These are phyloP conservation scores for Rhypophila decipiens DNA, from an alignment of 495 filamentous ascomycete genomes.

Conservation along the genomic window DNA sequence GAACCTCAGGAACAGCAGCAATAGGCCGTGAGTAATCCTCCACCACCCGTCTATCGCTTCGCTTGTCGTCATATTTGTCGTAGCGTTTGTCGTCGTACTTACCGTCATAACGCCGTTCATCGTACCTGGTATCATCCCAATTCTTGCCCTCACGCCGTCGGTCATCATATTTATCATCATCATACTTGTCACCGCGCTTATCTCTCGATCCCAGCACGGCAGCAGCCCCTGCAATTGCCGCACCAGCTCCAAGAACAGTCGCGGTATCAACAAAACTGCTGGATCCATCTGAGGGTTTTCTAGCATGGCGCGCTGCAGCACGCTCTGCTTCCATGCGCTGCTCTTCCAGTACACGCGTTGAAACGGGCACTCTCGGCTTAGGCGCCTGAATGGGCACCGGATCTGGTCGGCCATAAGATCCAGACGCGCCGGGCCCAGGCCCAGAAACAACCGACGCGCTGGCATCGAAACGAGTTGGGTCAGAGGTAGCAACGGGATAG, in stretches of 20 bases:
- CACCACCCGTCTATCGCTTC: no score
- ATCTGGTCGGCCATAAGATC: constrained; percentile 19
- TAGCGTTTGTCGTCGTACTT: constrained; percentile 12
- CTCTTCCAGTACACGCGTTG: constrained; percentile 36
- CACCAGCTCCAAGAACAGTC: constrained; percentile 42
- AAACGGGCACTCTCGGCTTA: constrained; percentile 35
- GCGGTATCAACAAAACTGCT: constrained; percentile 9
- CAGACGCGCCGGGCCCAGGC: constrained; percentile 21
- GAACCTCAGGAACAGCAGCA: no score
- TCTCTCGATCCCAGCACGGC: constrained; percentile 34
- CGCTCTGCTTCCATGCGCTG: constrained; percentile 11
- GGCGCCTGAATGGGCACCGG: constrained; percentile 42
- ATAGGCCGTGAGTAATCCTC: no score
- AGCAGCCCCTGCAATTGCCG: constrained; percentile 38
- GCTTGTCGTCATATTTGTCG: constrained; percentile 15
- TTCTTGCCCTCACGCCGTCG: no score
- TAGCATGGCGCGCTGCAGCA: background rate
- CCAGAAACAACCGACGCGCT: constrained; percentile 41
- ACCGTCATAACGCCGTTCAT: constrained; percentile 11
- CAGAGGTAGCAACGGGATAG: constrained; percentile 53
- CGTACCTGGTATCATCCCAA: constrained; percentile 11
- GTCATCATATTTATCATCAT: constrained; percentile 10
- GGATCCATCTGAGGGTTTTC: constrained; percentile 6
- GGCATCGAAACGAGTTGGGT: constrained; percentile 54
- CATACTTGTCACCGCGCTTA: constrained; percentile 6